phyloP scores from a whole-genome alignment of 192 early-diverging fungal genomes.

The Coemansia sp. region DNA sequence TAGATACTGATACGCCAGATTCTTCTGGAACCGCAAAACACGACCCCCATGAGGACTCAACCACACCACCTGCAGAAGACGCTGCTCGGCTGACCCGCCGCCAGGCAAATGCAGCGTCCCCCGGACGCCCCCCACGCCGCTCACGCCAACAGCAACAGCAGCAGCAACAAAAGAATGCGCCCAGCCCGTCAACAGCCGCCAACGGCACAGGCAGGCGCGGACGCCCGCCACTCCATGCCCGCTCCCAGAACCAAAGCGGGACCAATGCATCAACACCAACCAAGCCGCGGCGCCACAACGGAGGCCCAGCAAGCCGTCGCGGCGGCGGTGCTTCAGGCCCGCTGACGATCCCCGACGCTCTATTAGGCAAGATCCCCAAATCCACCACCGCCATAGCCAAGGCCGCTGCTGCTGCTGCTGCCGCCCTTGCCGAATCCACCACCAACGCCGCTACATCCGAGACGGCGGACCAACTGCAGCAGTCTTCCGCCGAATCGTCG shows the following conservation, averaged over 20 bases:
- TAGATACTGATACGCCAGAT: not conserved
- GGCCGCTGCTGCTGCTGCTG: constrained; percentile 6
- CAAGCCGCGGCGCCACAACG: not conserved
- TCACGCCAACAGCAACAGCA: constrained; percentile 13
- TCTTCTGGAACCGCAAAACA: not conserved
- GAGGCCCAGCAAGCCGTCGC: not conserved
- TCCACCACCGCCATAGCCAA: not conserved
- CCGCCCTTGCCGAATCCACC: not conserved
- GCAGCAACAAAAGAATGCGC: not conserved
- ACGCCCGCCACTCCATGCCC: constrained; percentile 17
- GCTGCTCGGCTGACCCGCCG: not conserved
- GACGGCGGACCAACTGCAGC: not conserved
- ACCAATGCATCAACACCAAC: constrained; percentile 1
- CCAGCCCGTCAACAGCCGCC: not conserved
- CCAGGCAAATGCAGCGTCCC: not conserved
- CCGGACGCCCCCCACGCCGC: constrained; percentile 7
- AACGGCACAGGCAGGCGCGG: constrained; percentile 14
- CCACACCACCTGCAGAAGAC: constrained; percentile 4
- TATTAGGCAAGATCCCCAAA: constrained; percentile 1
- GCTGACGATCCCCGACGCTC: not conserved
- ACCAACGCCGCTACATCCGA: not conserved
- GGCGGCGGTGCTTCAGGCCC: not conserved
- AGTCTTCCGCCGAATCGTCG: not conserved
- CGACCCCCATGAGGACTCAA: not conserved
- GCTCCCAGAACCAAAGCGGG: constrained; percentile 1